Evolutionary conservation across 1,284 basidiomycete genomes (phyloP).

Genomic region (Moniliophthora roreri): DNA sequence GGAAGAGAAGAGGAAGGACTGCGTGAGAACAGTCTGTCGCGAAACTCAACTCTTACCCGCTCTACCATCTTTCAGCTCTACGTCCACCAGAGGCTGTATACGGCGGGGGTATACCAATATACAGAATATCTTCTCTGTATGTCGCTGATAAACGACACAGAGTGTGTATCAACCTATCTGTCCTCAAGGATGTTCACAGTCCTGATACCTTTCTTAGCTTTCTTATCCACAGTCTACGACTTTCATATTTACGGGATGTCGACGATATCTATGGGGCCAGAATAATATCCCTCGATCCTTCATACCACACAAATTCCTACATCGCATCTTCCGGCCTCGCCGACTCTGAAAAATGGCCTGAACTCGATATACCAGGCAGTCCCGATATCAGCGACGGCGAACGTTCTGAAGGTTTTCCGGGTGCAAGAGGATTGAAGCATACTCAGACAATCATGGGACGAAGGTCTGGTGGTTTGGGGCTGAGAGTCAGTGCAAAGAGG

Average conservation of each 20-base stretch:
- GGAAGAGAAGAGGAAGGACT: no score
- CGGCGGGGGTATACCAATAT: no score
- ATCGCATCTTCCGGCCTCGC: constrained; percentile 76
- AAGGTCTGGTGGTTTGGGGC: constrained; percentile 60
- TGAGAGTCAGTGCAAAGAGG: constrained; percentile 64
- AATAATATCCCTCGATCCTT: constrained; percentile 75
- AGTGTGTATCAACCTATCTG: constrained; percentile 1
- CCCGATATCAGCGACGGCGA: constrained; percentile 64
- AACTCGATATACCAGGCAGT: constrained; percentile 68
- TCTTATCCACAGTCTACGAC: constrained; percentile 80
- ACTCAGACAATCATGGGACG: constrained; percentile 85
- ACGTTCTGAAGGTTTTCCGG: constrained; percentile 51
- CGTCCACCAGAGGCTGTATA: no score
- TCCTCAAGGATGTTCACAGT: not conserved
- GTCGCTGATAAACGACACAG: constrained; percentile 15
- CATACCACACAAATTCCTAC: constrained; percentile 78
- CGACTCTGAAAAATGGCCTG: constrained; percentile 81
- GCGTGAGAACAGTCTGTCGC: no score
- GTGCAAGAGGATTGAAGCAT: constrained; percentile 71
- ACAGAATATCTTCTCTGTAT: constrained; percentile 2
- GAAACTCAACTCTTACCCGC: no score
- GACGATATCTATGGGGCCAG: constrained; percentile 82
- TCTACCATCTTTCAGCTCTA: no score
- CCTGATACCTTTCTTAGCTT: constrained; percentile 51
- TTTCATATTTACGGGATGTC: constrained; percentile 85